Percentiles rank a stretch among this genome's conserved stretches.
These are phyloP conservation scores for Protomyces lactucae-debilis DNA, from an alignment of 1,139 yeast genomes.

Conservation along the genomic window DNA sequence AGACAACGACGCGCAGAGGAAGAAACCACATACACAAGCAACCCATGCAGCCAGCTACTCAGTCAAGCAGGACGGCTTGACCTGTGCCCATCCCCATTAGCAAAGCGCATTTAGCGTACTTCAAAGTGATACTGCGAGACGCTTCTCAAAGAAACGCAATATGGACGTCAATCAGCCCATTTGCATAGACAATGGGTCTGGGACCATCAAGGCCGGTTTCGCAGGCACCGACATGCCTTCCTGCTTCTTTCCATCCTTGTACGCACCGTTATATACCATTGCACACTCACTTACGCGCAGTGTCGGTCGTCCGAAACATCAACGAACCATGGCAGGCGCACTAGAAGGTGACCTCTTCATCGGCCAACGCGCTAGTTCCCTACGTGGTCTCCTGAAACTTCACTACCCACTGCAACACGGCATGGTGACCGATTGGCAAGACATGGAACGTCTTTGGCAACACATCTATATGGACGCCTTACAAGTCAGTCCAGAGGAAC, in stretches of 20 bases:
- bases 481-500: slow-evolving; percentile 58
- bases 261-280: slow-evolving; percentile 32
- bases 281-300: slow-evolving; percentile 36
- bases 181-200: slow-evolving; percentile 55
- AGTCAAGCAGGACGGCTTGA: no score
- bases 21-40: no score
- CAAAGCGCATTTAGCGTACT: no score
- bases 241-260: slow-evolving; percentile 48
- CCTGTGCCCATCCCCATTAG: no score
- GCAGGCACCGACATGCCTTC: slow-evolving; percentile 87
- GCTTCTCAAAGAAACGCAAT: no score
- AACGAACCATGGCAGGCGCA: slow-evolving; percentile 79
- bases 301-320: slow-evolving; percentile 78
- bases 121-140: no score
- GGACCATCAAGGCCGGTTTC: slow-evolving; percentile 80
- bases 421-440: slow-evolving; percentile 76
- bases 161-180: slow-evolving; percentile 27
- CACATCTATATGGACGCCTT: slow-evolving; percentile 58
- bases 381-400: slow-evolving; percentile 67
- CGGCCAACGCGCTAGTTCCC: slow-evolving; percentile 67
- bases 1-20: no score
- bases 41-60: no score
- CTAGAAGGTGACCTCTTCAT: slow-evolving; percentile 59
- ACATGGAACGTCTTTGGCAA: slow-evolving; percentile 74
- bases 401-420: slow-evolving; percentile 78